Evolutionary conservation across 106 monocot genomes (phyloP), one percentile per base, ranked within the genome.

Genomic region (Allium sativum): DNA sequence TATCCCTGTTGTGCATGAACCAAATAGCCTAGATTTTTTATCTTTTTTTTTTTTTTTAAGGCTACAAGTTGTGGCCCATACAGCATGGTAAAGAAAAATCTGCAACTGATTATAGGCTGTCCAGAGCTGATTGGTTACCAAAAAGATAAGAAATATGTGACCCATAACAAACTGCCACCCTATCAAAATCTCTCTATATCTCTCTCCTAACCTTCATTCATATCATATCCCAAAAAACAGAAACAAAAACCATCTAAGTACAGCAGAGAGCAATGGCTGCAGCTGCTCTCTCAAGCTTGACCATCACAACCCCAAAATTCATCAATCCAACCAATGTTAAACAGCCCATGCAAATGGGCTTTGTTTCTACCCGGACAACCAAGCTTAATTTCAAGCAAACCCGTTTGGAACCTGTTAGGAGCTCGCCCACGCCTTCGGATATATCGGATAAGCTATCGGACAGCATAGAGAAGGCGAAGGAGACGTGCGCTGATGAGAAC

Each of bases 391-490:
- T 20, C 40, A 40, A 40, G 1, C 52, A 52, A 7, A 64, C 16
- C 41, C 61, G 31, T 13, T 10, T 61, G 43, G 21, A 55, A 21
- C 53, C 65, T 42, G 66, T 69, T 51, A 46, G 58, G 40, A 72
- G 76, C 41, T 46, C 74, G 43, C 82, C 81, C 14, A 95, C 86
- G 6, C 96, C 96, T 11, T 64, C 68, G 8, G 73, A 59, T 10
- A 67, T 96, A 57, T 84, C 90, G 5, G 77, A 84, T 13, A 86
- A 75, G 74, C 72, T 95, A 21, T 20, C 61, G 46, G 90, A 96
- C 50, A 96, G 96, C 79, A 96, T 96, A 52, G 73, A 84, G 65
- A 67, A 80, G 56, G 96, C 96, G 15, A 61, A 87, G 82, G 75
- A 91, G 61, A 40, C 65, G 20, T 96, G 96, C 70, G 71, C 70